Base-by-base conservation (phyloP, 2,329 filamentous ascomycete genomes). In the Ascochyta lentis region DNA sequence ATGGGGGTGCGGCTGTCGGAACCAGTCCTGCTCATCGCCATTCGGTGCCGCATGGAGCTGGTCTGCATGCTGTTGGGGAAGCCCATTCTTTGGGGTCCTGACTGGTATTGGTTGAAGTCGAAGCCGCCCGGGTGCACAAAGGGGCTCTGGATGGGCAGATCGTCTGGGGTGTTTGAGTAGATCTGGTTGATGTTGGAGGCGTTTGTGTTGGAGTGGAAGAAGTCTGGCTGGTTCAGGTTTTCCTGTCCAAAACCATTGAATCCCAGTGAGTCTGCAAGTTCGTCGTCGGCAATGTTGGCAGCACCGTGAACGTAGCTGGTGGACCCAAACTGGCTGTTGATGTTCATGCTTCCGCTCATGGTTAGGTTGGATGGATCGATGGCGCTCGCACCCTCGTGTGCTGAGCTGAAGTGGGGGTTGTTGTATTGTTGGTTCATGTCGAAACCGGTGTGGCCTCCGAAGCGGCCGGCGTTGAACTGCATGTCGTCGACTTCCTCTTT, bases 161-260 rank as follows among this genome's bases (percentile, higher is more conserved):
- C 92, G 58, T 98, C 94, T 3, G 94, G 93, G 2, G 93, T 96
- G 73, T 91, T 91, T 19, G 94, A 96, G 76, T 90, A 98, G 59
- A 91, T 86, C 69, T 77, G 75, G 62, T 90, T 89, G 70, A 92
- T 87, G 54, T 89, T 87, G 43, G 87, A 85, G 61, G 90, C 68
- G 59, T 64, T 74, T 38, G 66, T 54, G 55, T 73, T 70, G 38
- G 63, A 64, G 59, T 71, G 66, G 65, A 73, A 73, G 56, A 80
- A 82, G 81, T 89, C 87, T 54, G 72, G 64, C 75, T 90, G 86
- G 50, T 81, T 81, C 62, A 84, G 75, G 49, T 81, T 80, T 64
- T 81, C 82, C 69, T 88, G 80, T 46, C 79, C 78, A 56, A 83
- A 89, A 52, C 86, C 84, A 56, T 64, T 65, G 64, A 82, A 83